Evolutionary conservation across 805 yeast genomes (phyloP), one percentile per base, ranked within the genome.

Genomic region (Clavispora asparagi): DNA sequence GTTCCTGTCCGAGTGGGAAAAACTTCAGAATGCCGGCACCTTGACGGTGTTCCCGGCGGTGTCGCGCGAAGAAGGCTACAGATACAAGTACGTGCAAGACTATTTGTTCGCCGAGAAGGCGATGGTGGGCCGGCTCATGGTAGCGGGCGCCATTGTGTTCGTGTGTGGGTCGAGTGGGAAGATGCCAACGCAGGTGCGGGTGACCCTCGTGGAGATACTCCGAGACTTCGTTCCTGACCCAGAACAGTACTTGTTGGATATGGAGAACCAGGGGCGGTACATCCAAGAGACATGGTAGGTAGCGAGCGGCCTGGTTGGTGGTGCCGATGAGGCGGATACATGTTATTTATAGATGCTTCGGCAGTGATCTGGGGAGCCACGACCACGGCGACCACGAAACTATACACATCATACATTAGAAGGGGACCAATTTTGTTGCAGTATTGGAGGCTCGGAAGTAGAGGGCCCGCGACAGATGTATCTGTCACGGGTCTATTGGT

Each of bases 231-330:
- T 74, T 35, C 60, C 64, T 8, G 72, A 72, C 4, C 72, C 88
- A 0, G 77, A 74, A 16, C 56, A 64, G n/a, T 79, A 70, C 56
- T 60, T 87, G 36, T 52, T 77, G 12, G 67, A 65, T 2, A 73
- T 89, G 77, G 96, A 90, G 58, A 76, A 72, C 49, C 59, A 62
- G 13, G 79, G 83, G 7, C 71, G 87, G 53, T 91, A 88, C 58
- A 68, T 87, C 39, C 96, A 91, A 65, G 97, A 91, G 59, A 87
- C 95, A 0, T 91, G 97, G 97, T n/a, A n/a, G n/a, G n/a, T n/a
- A n/a, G n/a, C n/a, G n/a, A n/a, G n/a, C n/a, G n/a, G n/a, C n/a
- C n/a, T n/a, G n/a, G n/a, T n/a, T n/a, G n/a, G n/a, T n/a, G n/a
- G n/a, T n/a, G n/a, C n/a, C 23, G 23, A 19, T n/a, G 23, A 19